Percentiles rank a stretch among this genome's conserved stretches.
phyloP scores from a whole-genome alignment of 1,284 basidiomycete genomes.

The Xerocomus minutiporus region DNA sequence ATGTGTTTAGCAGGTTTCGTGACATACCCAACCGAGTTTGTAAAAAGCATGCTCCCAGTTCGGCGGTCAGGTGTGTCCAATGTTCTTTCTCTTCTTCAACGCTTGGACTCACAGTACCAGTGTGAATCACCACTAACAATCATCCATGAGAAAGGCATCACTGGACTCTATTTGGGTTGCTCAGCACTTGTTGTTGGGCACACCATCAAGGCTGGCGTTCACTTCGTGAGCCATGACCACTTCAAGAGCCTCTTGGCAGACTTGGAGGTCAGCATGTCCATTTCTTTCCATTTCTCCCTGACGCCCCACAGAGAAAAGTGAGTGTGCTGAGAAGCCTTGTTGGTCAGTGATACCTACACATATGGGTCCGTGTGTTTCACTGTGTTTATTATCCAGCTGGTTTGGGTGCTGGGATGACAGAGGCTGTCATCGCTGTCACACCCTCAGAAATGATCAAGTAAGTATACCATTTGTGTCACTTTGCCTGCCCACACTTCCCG shows the following conservation, averaged over 20 bases:
- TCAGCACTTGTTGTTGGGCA: slow-evolving; percentile 88
- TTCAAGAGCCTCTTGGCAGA: slow-evolving; percentile 87
- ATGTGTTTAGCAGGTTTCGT: slow-evolving; percentile 52
- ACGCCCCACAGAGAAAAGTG: slow-evolving; percentile 71
- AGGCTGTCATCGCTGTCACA: slow-evolving; percentile 93
- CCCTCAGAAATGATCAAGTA: slow-evolving; percentile 98
- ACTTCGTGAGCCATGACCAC: slow-evolving; percentile 92
- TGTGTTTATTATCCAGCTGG: slow-evolving; percentile 57
- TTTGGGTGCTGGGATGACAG: slow-evolving; percentile 90
- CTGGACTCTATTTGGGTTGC: slow-evolving; percentile 83
- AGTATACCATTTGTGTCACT: slow-evolving; percentile 26
- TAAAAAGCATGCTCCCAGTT: slow-evolving; percentile 84
- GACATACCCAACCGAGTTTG: slow-evolving; percentile 91
- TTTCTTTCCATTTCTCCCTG: neutral
- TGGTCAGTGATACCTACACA: slow-evolving; percentile 44
- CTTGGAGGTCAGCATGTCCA: slow-evolving; percentile 50
- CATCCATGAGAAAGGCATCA: slow-evolving; percentile 65
- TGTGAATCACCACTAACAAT: slow-evolving; percentile 61
- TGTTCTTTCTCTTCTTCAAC: neutral
- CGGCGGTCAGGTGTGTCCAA: slow-evolving; percentile 58
- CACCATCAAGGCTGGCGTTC: slow-evolving; percentile 86
- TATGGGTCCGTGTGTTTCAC: neutral
- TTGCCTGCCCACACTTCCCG: neutral
- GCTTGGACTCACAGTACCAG: slow-evolving; percentile 7
- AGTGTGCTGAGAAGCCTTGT: slow-evolving; percentile 79